phyloP scores from a whole-genome alignment of 768 basidiomycete genomes.

The Paxillus ammoniavirescens region DNA sequence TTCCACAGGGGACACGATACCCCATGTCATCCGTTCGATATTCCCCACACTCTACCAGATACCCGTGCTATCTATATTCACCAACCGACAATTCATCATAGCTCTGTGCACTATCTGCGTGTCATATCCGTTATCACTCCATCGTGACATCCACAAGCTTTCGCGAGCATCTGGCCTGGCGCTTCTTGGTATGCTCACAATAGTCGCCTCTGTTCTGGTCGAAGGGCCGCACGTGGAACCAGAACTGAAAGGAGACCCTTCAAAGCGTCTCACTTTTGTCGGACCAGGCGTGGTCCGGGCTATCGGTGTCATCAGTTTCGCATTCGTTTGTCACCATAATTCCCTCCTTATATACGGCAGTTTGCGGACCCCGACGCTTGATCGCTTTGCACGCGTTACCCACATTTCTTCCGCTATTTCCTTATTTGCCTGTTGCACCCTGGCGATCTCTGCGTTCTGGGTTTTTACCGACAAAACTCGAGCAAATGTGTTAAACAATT shows the following conservation, averaged over 20 bases:
- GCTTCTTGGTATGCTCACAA: constrained; percentile 90
- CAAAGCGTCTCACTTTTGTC: constrained; percentile 71
- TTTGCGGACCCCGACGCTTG: constrained; percentile 88
- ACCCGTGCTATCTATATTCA: constrained; percentile 73
- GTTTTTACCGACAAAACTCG: constrained; percentile 89
- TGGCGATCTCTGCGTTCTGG: constrained; percentile 83
- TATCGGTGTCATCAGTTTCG: constrained; percentile 96
- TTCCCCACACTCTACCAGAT: constrained; percentile 69
- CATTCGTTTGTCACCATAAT: constrained; percentile 98
- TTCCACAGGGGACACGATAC: constrained; percentile 83
- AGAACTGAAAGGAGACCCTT: constrained; percentile 75
- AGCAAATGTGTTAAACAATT: constrained; percentile 98
- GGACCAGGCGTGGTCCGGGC: constrained; percentile 87
- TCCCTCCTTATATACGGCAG: constrained; percentile 95
- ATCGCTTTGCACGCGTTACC: constrained; percentile 89
- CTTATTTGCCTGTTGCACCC: constrained; percentile 77
- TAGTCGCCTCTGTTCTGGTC: constrained; percentile 81
- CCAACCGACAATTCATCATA: constrained; percentile 89
- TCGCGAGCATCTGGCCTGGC: constrained; percentile 91
- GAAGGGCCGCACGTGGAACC: constrained; percentile 75
- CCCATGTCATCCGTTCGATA: constrained; percentile 85
- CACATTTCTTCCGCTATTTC: constrained; percentile 88
- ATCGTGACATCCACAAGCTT: constrained; percentile 97
- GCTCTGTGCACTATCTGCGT: constrained; percentile 81
- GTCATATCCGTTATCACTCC: constrained; percentile 92